phyloP scores from a whole-genome alignment of 768 basidiomycete species.

The Kwoniella dendrophila region DNA sequence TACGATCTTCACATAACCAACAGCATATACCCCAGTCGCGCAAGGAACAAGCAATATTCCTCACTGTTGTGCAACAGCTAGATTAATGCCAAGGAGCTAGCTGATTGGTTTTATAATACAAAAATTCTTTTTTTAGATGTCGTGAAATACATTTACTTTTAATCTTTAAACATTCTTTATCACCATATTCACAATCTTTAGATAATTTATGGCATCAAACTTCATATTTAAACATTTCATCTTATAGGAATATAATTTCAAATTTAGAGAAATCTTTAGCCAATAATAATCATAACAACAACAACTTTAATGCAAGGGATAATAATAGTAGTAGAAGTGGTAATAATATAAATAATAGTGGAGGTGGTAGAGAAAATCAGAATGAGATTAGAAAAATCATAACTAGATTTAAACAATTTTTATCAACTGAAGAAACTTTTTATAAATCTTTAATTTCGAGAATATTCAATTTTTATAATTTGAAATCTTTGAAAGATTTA shows the following conservation, averaged over 20 bases:
- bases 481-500: slow-evolving; percentile 50
- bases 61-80: too few relatives aligned
- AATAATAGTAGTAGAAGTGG: too few relatives aligned
- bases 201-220: slow-evolving; percentile 53
- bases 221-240: slow-evolving; percentile 46
- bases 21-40: background rate
- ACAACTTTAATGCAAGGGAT: slow-evolving; percentile 55
- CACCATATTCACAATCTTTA: slow-evolving; percentile 45
- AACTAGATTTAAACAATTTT: slow-evolving; percentile 84
- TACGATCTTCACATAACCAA: background rate
- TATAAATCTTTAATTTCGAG: slow-evolving; percentile 80
- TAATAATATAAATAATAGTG: too few relatives aligned
- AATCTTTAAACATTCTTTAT: slow-evolving; percentile 42
- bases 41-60: background rate
- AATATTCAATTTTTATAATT: slow-evolving; percentile 68
- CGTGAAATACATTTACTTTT: slow-evolving; percentile 39
- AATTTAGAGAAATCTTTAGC: slow-evolving; percentile 25
- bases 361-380: too few relatives aligned
- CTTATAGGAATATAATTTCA: slow-evolving; percentile 42
- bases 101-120: too few relatives aligned
- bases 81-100: too few relatives aligned
- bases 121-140: slow-evolving; percentile 12
- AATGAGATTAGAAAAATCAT: slow-evolving; percentile 78
- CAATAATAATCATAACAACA: slow-evolving; percentile 46
- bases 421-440: slow-evolving; percentile 86